A percentile compares a stretch with the other conserved stretches of the same genome.
phyloP scores from a whole-genome alignment of 2,329 filamentous ascomycete species.

The Tolypocladium capitatum region DNA sequence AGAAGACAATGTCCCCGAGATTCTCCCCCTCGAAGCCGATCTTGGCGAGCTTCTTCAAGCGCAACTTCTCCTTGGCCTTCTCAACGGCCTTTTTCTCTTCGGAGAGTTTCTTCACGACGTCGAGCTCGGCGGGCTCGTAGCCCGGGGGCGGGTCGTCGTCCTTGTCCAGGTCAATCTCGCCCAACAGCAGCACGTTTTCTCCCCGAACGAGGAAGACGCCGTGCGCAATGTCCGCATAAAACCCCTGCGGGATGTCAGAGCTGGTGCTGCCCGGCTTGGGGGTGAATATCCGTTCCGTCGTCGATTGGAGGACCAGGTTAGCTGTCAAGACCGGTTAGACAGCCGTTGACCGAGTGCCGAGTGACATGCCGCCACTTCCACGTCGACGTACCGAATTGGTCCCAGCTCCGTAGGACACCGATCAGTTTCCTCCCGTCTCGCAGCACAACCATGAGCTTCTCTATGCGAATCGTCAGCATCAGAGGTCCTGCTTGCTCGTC shows the following conservation, averaged over 20 bases:
- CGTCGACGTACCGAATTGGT: constrained; percentile 66
- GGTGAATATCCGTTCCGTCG: constrained; percentile 76
- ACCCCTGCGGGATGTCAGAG: constrained; percentile 21
- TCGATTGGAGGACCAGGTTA: constrained; percentile 89
- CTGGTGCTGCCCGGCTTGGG: constrained; percentile 28
- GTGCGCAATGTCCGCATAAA: constrained; percentile 75
- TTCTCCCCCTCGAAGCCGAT: constrained; percentile 85
- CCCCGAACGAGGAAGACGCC: constrained; percentile 87
- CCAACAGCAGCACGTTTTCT: constrained; percentile 91
- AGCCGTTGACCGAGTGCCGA: neutral
- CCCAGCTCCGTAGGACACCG: constrained; percentile 87
- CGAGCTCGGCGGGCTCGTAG: constrained; percentile 51
- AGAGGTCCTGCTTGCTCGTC: too few relatives aligned
- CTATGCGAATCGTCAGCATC: constrained; percentile 32
- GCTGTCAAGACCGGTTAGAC: constrained; percentile 35
- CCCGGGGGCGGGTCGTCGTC: constrained; percentile 77
- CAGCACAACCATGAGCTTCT: constrained; percentile 86
- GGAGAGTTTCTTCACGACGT: constrained; percentile 58
- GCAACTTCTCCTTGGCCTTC: constrained; percentile 60
- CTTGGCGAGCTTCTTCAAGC: constrained; percentile 55
- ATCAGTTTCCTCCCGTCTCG: constrained; percentile 90
- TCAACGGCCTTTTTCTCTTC: constrained; percentile 57
- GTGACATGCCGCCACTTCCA: neutral
- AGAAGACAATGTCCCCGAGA: constrained; percentile 60
- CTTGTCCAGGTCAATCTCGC: constrained; percentile 92